Percentiles rank a stretch among this genome's conserved stretches.
phyloP scores from a whole-genome alignment of 495 filamentous ascomycete species.

The Cercophora samala region DNA sequence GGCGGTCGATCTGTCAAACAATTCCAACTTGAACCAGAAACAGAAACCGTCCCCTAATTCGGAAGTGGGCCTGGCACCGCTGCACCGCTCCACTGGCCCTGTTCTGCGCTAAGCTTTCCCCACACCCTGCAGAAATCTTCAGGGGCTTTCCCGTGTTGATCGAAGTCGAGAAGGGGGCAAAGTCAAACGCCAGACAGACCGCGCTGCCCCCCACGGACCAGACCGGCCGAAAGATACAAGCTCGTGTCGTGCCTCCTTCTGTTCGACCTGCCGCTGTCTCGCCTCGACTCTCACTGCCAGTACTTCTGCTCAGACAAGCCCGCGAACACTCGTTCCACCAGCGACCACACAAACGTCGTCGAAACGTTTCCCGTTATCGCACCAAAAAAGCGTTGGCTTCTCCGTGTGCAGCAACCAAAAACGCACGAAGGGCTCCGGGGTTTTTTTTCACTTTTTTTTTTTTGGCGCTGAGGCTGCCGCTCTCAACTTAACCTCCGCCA shows the following conservation, averaged over 20 bases:
- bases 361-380: background rate
- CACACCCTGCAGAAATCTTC: conserved; percentile 5
- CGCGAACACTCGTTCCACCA: background rate
- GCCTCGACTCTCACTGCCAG: background rate
- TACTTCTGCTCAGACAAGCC: background rate
- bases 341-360: background rate
- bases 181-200: background rate
- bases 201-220: conserved; percentile 1
- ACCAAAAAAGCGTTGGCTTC: background rate
- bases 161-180: conserved; percentile 5
- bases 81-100: too few species aligned
- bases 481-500: background rate
- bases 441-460: background rate
- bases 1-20: background rate
- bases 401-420: background rate
- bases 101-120: conserved; percentile 2
- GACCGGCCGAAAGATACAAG: conserved; percentile 9
- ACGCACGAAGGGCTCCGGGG: background rate
- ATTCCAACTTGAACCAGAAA: background rate
- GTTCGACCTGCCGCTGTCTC: conserved; percentile 12
- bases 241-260: conserved; percentile 4
- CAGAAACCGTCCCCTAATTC: background rate
- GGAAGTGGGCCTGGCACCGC: background rate
- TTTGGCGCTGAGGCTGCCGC: background rate
- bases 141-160: background rate